These are phyloP conservation scores for Fusarium sambucinum DNA, from an alignment of 2,329 filamentous ascomycete genomes.

Conservation along the genomic window DNA sequence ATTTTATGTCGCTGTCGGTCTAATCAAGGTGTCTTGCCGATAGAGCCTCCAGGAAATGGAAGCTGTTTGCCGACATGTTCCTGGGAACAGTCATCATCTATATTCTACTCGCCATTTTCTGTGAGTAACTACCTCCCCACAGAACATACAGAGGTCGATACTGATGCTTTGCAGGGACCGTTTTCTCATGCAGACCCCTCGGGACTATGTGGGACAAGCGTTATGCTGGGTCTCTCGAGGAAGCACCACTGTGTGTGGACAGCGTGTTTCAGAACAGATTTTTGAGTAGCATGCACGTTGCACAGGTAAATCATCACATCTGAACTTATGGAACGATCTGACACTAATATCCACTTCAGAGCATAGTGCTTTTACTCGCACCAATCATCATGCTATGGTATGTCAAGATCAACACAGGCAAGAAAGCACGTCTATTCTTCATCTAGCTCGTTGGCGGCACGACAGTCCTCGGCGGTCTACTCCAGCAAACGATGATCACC, in stretches of 20 bases:
- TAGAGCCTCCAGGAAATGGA: slow-evolving; percentile 19
- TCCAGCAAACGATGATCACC: slow-evolving; percentile 27
- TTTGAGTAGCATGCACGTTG: slow-evolving; percentile 35
- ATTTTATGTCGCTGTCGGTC: slow-evolving; percentile 19
- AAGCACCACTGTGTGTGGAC: slow-evolving; percentile 15
- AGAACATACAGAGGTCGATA: rapidly evolving
- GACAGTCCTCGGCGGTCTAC: slow-evolving; percentile 12
- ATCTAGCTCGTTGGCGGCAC: slow-evolving; percentile 34
- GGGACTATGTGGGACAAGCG: slow-evolving; percentile 22
- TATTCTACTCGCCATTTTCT: slow-evolving; percentile 25
- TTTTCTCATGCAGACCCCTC: slow-evolving; percentile 19
- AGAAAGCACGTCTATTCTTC: slow-evolving; percentile 28
- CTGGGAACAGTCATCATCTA: slow-evolving; percentile 23
- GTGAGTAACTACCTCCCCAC: background rate
- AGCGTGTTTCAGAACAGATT: slow-evolving; percentile 19
- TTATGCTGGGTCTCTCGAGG: slow-evolving; percentile 19
- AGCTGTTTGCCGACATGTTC: slow-evolving; percentile 23
- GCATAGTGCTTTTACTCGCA: slow-evolving; percentile 16
- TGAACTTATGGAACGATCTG: rapidly evolving
- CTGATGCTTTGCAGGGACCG: background rate
- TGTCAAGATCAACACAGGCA: slow-evolving; percentile 24
- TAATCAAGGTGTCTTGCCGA: slow-evolving; percentile 30
- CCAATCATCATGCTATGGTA: slow-evolving; percentile 28
- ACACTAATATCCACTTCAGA: background rate
- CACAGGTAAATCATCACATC: background rate